Base-by-base conservation (phyloP, 192 early-diverging fungal genomes). In the Backusella tuberculispora region DNA sequence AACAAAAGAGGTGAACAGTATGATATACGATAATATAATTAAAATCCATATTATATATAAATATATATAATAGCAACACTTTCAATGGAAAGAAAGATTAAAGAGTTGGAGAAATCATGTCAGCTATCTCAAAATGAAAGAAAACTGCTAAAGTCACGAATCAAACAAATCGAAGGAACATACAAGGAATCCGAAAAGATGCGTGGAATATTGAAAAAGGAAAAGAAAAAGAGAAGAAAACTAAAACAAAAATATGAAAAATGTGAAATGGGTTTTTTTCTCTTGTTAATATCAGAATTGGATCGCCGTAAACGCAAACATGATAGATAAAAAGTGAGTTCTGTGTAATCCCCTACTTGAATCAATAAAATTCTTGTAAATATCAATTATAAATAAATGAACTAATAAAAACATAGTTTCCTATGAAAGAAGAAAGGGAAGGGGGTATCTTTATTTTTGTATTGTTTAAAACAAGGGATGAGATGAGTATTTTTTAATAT, bases 381-480 rank as follows among this genome's bases (percentile, higher is more conserved):
- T 34, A 34, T 34, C 29, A 34, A 34, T 34, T 34, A 34, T 34
- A 34, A 34, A 34, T 34, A 34, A 34, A 34, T 34, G 29, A 34
- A 34, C 29, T 34, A 34, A 34, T 1, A 34, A 34, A 34, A 34
- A 34, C 0, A 34, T n/a, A n/a, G n/a, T n/a, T n/a, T n/a, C n/a
- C n/a, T n/a, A n/a, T n/a, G n/a, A n/a, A n/a, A n/a, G n/a, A n/a
- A n/a, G n/a, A n/a, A n/a, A n/a, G n/a, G n/a, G n/a, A n/a, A n/a
- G n/a, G n/a, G 50, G 50, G 50, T 56, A 56, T 56, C 50, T 56
- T 56, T 56, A 56, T 56, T 24, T 24, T 21, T 24, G 17, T 56
- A 24, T 10, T 56, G n/a, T n/a, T n/a, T n/a, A 60, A 12, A 60
- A 60, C 19, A 60, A 60, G 21, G 53, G 21, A 3, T 60, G 53